Evolutionary conservation across 2,329 filamentous ascomycete species (phyloP).

Genomic region (Penicillium sp.): DNA sequence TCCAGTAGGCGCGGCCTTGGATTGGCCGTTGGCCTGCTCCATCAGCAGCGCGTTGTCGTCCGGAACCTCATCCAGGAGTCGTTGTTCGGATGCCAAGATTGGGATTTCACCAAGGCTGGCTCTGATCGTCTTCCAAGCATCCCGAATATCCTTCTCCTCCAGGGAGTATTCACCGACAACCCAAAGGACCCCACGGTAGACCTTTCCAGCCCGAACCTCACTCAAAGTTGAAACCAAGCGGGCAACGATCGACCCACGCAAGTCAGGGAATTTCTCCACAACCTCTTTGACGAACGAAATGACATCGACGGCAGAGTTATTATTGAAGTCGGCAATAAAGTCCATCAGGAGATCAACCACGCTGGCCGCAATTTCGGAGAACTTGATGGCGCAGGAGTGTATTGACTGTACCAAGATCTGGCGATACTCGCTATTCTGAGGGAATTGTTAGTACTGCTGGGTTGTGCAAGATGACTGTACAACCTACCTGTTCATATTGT

Average conservation of each 20-base stretch:
- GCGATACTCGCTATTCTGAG: conserved; percentile 80
- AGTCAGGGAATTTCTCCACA: conserved; percentile 92
- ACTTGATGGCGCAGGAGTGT: conserved; percentile 97
- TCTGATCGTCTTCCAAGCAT: conserved; percentile 94
- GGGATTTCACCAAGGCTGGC: conserved; percentile 94
- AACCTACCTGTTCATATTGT: conserved; percentile 81
- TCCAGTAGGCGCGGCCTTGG: conserved; percentile 74
- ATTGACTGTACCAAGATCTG: conserved; percentile 95
- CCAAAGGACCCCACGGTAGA: conserved; percentile 95
- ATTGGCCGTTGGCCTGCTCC: conserved; percentile 75
- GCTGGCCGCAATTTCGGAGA: conserved; percentile 94
- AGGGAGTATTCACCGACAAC: conserved; percentile 96
- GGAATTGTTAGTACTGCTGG: conserved; percentile 19
- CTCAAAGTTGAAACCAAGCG: conserved; percentile 84
- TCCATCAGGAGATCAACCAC: conserved; percentile 98
- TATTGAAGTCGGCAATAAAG: conserved; percentile 98
- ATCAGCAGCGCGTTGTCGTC: conserved; percentile 65
- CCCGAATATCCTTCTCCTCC: conserved; percentile 88
- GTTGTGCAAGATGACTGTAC: neutral
- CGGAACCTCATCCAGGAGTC: conserved; percentile 76
- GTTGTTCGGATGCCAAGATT: conserved; percentile 90
- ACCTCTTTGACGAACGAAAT: conserved; percentile 99
- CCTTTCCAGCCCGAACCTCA: conserved; percentile 94
- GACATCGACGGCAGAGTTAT: conserved; percentile 91
- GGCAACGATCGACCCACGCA: conserved; percentile 81